Conservation (phyloP, 371 early-diverging fungal species). For the Apophysomyces ossiformis region DNA sequence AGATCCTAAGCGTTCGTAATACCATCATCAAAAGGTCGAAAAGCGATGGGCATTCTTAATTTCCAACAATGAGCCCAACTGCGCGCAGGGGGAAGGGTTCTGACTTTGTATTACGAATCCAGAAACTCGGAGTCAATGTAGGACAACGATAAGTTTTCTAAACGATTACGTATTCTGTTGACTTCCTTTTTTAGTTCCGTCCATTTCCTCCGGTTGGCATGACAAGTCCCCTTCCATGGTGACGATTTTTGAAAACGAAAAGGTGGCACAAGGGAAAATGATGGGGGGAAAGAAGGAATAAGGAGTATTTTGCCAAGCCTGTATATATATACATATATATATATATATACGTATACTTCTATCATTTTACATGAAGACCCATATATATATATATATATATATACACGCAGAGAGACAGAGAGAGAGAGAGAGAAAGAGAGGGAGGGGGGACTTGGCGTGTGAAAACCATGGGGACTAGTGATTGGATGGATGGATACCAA, state of each 20-base stretch:
- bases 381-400: background rate
- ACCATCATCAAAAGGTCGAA: background rate
- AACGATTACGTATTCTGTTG: background rate
- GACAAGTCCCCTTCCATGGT: background rate
- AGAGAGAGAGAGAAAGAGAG: background rate
- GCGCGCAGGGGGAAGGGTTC: conserved; percentile 6
- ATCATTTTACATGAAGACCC: too few species aligned
- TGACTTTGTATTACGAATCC: conserved; percentile 1
- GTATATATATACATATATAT: too few species aligned
- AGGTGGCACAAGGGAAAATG: background rate
- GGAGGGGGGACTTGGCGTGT: conserved; percentile 2
- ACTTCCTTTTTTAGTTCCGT: background rate
- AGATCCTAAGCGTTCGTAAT: conserved; percentile 3
- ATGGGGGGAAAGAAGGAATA: background rate
- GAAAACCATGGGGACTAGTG: background rate
- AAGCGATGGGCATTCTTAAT: background rate
- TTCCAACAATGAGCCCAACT: conserved; percentile 11
- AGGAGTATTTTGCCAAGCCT: background rate
- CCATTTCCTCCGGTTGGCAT: background rate
- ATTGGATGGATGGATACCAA: background rate
- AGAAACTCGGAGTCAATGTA: conserved; percentile 10
- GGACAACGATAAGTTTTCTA: background rate
- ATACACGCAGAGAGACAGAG: background rate
- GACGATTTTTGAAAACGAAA: background rate
- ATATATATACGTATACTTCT: too few species aligned